Base-by-base conservation (phyloP, 2,329 filamentous ascomycete genomes). In the Aspergillus viridinutans region DNA sequence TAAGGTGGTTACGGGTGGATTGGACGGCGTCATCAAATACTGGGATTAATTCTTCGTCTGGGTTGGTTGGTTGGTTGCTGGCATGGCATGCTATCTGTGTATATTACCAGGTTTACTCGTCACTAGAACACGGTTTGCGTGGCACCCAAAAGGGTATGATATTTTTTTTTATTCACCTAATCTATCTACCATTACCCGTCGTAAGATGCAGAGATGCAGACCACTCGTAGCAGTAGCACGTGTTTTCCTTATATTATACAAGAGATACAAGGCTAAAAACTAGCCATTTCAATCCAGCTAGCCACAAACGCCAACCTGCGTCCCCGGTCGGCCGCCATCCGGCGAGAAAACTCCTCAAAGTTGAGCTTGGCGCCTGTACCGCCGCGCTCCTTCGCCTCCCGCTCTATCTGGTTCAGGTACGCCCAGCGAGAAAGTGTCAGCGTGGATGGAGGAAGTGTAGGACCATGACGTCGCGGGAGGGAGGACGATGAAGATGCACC, bases 1-100 rank as follows among this genome's bases (percentile, higher is more conserved):
- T 71, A 97, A 97, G 81, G 86, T 97, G 38, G 90, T 88, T 1
- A 95, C 92, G 29, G 95, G 92, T 12, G 94, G 94, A 21, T 76
- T 95, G 75, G 91, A 96, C 67, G 93, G 94, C 4, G 81, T 88
- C 49, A 90, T 99, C 59, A 90, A 89, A 73, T 93, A 93, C 73
- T 97, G 92, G 91, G 94, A 97, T 81, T 97, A 82, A 72, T 50
- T 61, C 57, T 51, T 58, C 58, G 25, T 25, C 25, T 25, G 25
- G 25, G 59, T n/a, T 25, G 8, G 20, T 48, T 14, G 23, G 47
- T 21, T 28, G 21, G 12, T 29, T 29, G 28, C 28, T 12, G 32
- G 32, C 14, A 38, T 32, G 29, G 29, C 29, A 14, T 32, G 29
- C 29, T 38, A 14, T 32, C 14, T 35, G 3, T 38, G 6, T 38